Percentiles rank a stretch among this genome's conserved stretches.
Conservation (phyloP, 2,329 filamentous ascomycete species). For the Phialocephala sp. region DNA sequence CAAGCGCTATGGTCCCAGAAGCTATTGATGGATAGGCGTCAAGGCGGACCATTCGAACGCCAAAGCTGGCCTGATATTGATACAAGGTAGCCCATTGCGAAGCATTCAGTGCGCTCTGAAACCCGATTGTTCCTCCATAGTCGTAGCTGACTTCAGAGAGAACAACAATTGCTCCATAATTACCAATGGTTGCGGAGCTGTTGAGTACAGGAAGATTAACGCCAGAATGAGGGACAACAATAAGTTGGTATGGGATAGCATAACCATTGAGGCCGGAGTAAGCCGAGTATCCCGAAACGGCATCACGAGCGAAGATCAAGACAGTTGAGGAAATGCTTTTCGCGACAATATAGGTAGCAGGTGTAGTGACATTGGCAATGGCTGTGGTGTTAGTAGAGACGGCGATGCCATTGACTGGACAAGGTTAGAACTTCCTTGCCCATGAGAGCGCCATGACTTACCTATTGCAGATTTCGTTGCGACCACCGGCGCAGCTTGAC, state of each 20-base stretch:
- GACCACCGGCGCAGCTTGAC: slow-evolving; percentile 20
- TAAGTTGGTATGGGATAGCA: slow-evolving; percentile 62
- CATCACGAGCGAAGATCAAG: slow-evolving; percentile 60
- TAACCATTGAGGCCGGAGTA: slow-evolving; percentile 63
- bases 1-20: slow-evolving; percentile 47
- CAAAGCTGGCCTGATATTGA: slow-evolving; percentile 62
- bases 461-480: slow-evolving; percentile 19
- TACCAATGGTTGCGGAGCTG: slow-evolving; percentile 52
- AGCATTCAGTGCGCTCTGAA: slow-evolving; percentile 50
- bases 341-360: slow-evolving; percentile 18
- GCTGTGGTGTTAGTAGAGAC: slow-evolving; percentile 31
- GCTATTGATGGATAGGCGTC: slow-evolving; percentile 60
- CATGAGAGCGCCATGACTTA: background rate
- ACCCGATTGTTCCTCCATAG: slow-evolving; percentile 52
- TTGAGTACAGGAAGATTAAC: slow-evolving; percentile 58
- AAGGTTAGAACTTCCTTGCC: slow-evolving; percentile 12
- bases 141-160: slow-evolving; percentile 45
- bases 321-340: slow-evolving; percentile 50
- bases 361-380: background rate
- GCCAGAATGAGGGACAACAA: slow-evolving; percentile 60
- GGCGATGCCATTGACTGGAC: slow-evolving; percentile 25
- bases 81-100: slow-evolving; percentile 62
- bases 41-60: slow-evolving; percentile 64
- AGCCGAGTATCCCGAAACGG: slow-evolving; percentile 53
- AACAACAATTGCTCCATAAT: slow-evolving; percentile 63